Evolutionary conservation across 2,329 filamentous ascomycete genomes (phyloP).

Genomic region (Sclerotiophoma versabilis): DNA sequence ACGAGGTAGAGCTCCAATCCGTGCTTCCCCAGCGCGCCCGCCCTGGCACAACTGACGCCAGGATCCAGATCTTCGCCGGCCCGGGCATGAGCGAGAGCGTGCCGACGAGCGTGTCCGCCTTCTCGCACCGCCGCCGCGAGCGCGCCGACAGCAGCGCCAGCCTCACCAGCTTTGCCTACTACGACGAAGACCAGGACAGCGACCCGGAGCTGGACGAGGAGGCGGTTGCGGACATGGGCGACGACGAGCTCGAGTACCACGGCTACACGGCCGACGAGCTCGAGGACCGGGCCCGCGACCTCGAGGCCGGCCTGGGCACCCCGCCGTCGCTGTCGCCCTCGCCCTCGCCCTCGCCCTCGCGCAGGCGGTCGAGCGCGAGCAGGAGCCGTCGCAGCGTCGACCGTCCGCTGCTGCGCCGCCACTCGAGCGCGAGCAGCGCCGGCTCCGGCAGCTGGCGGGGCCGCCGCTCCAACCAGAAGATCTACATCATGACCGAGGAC

Average conservation of each 20-base stretch:
- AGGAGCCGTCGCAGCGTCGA: slow-evolving; percentile 61
- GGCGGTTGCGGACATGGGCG: slow-evolving; percentile 35
- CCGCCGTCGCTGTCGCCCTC: slow-evolving; percentile 48
- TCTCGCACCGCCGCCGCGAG: slow-evolving; percentile 76
- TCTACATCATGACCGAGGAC: slow-evolving; percentile 93
- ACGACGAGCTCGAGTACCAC: slow-evolving; percentile 43
- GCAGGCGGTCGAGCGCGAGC: slow-evolving; percentile 71
- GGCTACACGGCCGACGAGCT: slow-evolving; percentile 54
- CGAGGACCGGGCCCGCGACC: slow-evolving; percentile 51
- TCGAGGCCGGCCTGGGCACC: slow-evolving; percentile 46
- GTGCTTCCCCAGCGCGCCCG: slow-evolving; percentile 22
- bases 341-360: no score
- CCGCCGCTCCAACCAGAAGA: slow-evolving; percentile 80
- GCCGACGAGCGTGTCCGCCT: slow-evolving; percentile 92
- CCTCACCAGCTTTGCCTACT: slow-evolving; percentile 74
- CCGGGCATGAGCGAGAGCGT: slow-evolving; percentile 88
- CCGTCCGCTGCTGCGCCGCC: slow-evolving; percentile 71
- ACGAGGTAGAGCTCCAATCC: slow-evolving; percentile 70
- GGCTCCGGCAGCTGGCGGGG: slow-evolving; percentile 65
- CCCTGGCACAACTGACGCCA: slow-evolving; percentile 44
- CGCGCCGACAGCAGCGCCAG: slow-evolving; percentile 86
- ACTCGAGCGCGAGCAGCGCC: slow-evolving; percentile 73
- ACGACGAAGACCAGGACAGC: slow-evolving; percentile 72
- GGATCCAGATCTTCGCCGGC: slow-evolving; percentile 77
- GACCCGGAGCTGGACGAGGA: slow-evolving; percentile 38